These are phyloP conservation scores for Serendipita sp. DNA, from an alignment of 768 basidiomycete species.

Conservation along the genomic window DNA sequence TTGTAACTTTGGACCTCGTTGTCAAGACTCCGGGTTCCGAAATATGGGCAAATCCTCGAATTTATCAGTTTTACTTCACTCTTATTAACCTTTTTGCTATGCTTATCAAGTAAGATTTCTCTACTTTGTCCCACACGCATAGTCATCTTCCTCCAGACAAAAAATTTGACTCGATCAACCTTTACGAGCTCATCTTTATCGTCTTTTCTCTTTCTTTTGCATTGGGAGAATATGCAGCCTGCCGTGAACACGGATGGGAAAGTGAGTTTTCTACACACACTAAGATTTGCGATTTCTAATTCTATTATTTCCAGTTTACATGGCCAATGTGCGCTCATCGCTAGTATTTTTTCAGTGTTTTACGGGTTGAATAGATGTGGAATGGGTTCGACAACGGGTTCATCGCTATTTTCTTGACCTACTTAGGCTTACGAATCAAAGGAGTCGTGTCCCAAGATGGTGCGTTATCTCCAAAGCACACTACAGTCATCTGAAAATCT, in stretches of 20 bases:
- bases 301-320: constrained; percentile 40
- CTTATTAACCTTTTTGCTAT: constrained; percentile 53
- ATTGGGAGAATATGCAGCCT: constrained; percentile 75
- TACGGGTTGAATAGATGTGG: constrained; percentile 55
- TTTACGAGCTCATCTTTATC: constrained; percentile 60
- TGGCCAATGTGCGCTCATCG: constrained; percentile 56
- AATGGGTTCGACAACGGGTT: constrained; percentile 77
- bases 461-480: constrained; percentile 19
- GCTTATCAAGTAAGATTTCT: constrained; percentile 47
- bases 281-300: background rate
- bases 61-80: constrained; percentile 62
- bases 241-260: constrained; percentile 76
- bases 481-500: constrained; percentile 7
- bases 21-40: constrained; percentile 62
- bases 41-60: constrained; percentile 62
- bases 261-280: constrained; percentile 33
- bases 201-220: constrained; percentile 64
- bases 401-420: constrained; percentile 51
- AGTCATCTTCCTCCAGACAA: constrained; percentile 29
- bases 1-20: background rate
- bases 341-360: background rate
- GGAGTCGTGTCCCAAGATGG: constrained; percentile 42
- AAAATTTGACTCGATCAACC: constrained; percentile 33
- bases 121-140: background rate
- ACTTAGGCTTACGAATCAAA: constrained; percentile 45